Evolutionary conservation across 495 filamentous ascomycete species (phyloP).

Genomic region (Durotheca rogersii): DNA sequence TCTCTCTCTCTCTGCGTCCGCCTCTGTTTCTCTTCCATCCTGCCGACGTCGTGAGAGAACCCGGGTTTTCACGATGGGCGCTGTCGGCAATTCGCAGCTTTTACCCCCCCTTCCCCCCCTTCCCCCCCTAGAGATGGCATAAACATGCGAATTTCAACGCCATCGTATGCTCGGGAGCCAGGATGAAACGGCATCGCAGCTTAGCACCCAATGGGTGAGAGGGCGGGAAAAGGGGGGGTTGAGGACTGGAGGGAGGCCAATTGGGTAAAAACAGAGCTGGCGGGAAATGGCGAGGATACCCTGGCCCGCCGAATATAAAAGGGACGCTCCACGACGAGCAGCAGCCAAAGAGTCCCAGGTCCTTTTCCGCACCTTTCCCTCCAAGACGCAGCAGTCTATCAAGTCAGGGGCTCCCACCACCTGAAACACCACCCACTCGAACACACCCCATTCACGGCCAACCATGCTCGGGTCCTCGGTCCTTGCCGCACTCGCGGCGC

Average conservation of each 20-base stretch:
- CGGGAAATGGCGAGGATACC: background rate
- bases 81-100: slow-evolving; percentile 27
- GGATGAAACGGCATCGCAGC: slow-evolving; percentile 28
- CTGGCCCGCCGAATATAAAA: slow-evolving; percentile 18
- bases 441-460: no score
- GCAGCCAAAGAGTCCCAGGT: slow-evolving; percentile 1
- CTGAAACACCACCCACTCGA: no score
- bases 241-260: slow-evolving; percentile 11
- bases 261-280: slow-evolving; percentile 16
- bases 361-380: slow-evolving; percentile 1
- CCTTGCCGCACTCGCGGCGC: slow-evolving; percentile 41
- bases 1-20: no score
- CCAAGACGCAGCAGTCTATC: slow-evolving; percentile 8
- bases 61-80: slow-evolving; percentile 17
- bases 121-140: slow-evolving; percentile 28
- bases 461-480: slow-evolving; percentile 36
- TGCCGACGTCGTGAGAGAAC: slow-evolving; percentile 24
- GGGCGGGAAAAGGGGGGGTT: no score
- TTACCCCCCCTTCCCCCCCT: no score
- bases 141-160: slow-evolving; percentile 11
- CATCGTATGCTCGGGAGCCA: slow-evolving; percentile 26
- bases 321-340: slow-evolving; percentile 15
- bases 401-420: no score
- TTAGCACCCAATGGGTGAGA: no score
- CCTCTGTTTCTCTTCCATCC: slow-evolving; percentile 7